These are phyloP conservation scores for Dryas octopetala DNA, from an alignment of 306 rosid species.

Conservation along the genomic window DNA sequence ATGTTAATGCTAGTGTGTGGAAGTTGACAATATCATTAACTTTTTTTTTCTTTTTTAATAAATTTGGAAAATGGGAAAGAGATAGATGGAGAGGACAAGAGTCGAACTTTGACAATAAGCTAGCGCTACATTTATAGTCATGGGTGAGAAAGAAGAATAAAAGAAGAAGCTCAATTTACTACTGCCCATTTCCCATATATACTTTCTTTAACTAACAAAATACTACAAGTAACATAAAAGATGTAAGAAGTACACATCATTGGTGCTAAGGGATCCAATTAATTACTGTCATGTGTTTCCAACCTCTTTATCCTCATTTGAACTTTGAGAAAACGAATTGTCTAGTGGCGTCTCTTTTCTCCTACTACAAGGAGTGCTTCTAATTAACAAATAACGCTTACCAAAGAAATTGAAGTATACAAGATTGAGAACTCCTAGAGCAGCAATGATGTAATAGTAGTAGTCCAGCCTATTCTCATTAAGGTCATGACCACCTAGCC, in stretches of 20 bases:
- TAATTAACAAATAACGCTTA: conserved; percentile 23
- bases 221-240: not conserved
- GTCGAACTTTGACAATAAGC: no score
- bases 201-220: not conserved
- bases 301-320: conserved; percentile 32
- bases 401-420: conserved; percentile 61
- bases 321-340: conserved; percentile 1
- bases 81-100: no score
- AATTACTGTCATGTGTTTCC: not conserved
- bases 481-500: conserved; percentile 70
- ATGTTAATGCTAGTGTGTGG: not conserved
- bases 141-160: no score
- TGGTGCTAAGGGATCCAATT: not conserved
- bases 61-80: no score
- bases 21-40: not conserved
- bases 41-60: not conserved
- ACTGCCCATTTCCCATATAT: not conserved
- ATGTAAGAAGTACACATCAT: not conserved
- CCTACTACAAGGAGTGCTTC: not conserved
- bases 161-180: not conserved
- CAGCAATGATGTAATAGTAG: conserved; percentile 60
- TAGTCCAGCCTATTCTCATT: conserved; percentile 54
- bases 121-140: no score
- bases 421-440: conserved; percentile 48
- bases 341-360: conserved; percentile 20